Conservation (phyloP, 106 monocot species). For the Triglochin maritima region DNA sequence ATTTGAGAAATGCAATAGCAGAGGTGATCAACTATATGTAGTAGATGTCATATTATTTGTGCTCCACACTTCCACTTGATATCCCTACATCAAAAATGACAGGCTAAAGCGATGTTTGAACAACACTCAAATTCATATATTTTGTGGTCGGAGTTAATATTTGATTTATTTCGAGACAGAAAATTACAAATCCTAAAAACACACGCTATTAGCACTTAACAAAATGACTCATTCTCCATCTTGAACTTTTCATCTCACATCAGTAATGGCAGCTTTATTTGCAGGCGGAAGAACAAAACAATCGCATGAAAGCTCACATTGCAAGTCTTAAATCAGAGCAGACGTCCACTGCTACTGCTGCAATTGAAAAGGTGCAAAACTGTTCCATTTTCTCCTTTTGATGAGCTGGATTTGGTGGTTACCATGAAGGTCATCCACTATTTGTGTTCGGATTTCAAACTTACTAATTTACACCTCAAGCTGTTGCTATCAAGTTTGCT, state of each 20-base stretch:
- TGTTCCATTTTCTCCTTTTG: neutral
- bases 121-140: neutral
- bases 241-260: too few relatives aligned
- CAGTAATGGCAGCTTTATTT: neutral
- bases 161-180: neutral
- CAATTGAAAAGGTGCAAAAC: neutral
- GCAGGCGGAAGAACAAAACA: slow-evolving; percentile 7
- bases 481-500: neutral
- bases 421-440: too few relatives aligned
- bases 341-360: neutral
- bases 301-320: slow-evolving; percentile 1
- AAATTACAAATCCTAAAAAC: neutral
- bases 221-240: neutral
- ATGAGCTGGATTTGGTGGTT: too few relatives aligned
- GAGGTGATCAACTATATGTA: neutral
- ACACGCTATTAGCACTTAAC: neutral
- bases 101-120: too few relatives aligned
- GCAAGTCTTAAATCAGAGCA: neutral
- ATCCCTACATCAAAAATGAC: too few relatives aligned
- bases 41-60: too few relatives aligned
- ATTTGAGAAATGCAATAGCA: neutral
- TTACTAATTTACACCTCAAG: neutral
- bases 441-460: neutral
- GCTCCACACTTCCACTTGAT: too few relatives aligned
- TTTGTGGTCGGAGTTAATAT: neutral